Evolutionary conservation across 768 basidiomycete genomes (phyloP).

Genomic region (Pisolithus marmoratus): DNA sequence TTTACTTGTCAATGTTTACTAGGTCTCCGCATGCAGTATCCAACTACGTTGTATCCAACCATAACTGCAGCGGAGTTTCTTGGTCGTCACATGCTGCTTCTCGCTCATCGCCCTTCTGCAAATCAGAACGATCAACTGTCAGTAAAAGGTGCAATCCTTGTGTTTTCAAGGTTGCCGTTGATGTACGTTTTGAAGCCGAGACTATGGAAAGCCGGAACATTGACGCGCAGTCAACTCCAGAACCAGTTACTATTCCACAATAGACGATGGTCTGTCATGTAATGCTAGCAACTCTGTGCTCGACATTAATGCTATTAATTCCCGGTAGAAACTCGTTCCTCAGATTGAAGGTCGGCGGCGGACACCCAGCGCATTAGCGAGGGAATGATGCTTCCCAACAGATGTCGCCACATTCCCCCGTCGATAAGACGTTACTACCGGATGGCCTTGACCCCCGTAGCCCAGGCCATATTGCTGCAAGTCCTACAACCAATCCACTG

Average conservation of each 20-base stretch:
- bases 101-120: conserved; percentile 15
- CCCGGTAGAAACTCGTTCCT: conserved; percentile 53
- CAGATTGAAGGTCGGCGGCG: not conserved
- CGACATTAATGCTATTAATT: conserved; percentile 41
- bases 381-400: not conserved
- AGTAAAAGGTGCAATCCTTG: no score
- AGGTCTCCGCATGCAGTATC: conserved; percentile 13
- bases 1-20: not conserved
- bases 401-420: not conserved
- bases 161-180: no score
- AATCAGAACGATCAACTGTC: conserved; percentile 10
- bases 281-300: conserved; percentile 19
- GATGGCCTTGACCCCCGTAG: no score
- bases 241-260: conserved; percentile 27
- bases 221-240: not conserved
- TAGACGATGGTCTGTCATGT: conserved; percentile 38
- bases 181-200: no score
- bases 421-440: no score
- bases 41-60: conserved; percentile 13
- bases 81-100: no score
- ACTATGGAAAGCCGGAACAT: no score
- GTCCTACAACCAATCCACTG: no score
- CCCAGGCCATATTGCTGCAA: no score
- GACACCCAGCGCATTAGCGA: not conserved
- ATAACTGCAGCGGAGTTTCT: not conserved